Base-by-base conservation (phyloP, 495 filamentous ascomycete genomes). In the Glutinoglossum americanum region DNA sequence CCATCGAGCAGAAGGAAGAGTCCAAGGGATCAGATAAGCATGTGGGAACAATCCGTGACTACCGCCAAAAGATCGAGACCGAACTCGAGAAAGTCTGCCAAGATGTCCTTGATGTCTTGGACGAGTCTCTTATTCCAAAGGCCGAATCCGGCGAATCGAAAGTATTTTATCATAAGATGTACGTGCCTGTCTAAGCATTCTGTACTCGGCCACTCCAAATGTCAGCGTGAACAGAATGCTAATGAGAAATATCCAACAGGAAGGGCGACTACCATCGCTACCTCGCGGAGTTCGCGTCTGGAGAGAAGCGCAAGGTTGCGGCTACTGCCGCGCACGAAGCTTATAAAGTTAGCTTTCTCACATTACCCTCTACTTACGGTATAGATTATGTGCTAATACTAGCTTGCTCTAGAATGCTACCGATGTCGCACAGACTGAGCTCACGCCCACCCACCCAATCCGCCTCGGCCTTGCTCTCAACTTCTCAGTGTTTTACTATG, bases 141-240 rank as follows among this genome's bases (percentile, higher is more conserved):
- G 92, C 92, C 64, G 87, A 93, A 72, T 86, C 89, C 62, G 92
- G 92, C 73, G 92, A 99, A 80, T 95, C 89, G 65, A 97, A 96
- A 80, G 92, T 99, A 65, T 99, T 99, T 72, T 99, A 99, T 77
- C 94, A 96, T 84, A 99, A 99, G 84, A 99, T 99, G 92, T 97
- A 30, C 23, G 56, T 58, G 17, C 11, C 23, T 30, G 7, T 17
- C 25, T 3, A 56, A 19, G 13, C 25, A 27, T 28, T 13, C 27
- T 47, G 28, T 15, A 47, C 13, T 39, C 15, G 15, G 9, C 37
- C 37, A 39, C 5, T 17, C 37, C 28, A 10, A 9, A 6, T 5
- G 30, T 4, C 15, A 27, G 6, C 6, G 23, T 49, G 21, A 35
- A 1, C 17, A 1, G 25, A 17, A 26, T 45, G 35, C 30, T 61